Base-by-base conservation (phyloP, 1,284 basidiomycete genomes). In the Veloporphyrellus conicus region DNA sequence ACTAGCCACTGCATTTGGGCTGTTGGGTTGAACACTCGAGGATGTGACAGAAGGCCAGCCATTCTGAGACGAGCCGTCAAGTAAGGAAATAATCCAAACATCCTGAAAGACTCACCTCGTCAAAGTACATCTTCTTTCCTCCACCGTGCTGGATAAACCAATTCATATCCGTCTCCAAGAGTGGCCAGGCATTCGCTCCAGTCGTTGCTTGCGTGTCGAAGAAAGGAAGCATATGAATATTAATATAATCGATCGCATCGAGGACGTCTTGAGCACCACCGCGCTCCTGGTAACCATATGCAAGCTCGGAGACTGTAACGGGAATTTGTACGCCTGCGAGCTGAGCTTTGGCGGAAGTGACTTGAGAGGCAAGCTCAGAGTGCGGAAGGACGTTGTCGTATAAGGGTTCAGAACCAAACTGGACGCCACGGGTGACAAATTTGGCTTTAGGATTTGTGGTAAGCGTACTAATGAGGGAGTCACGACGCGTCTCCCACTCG, bases 331-430 rank as follows among this genome's bases (percentile, higher is more conserved):
- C 68, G 52, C 60, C 68, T 9, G 75, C 69, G 16, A 88, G 64
- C 48, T 73, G 76, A 18, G 63, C 54, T 59, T 81, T 81, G 22
- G 78, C 73, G 1, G 63, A 58, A 9, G 49, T 61, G 16, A 88
- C 78, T 62, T 88, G 76, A 0, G 64, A 54, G 2, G 82, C 79
- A n/a, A 90, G 75, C 31, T 71, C 63, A 1, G 60, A 41, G 22
- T 77, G 72, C 6, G 72, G 63, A 23, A 89, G 67, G 20, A 78
- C 85, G 43, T 67, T 48, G 59, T 88, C 86, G 56, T 68, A 90
- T 25, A 90, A 67, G 3, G 87, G 87, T 56, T 89, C 86, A 0
- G 82, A 84, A n/a, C 85, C 85, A 48, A 87, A 83, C 50, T 84
- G 82, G 7, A 87, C 68, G 3, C 74, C 78, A 28, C 84, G 76